Conservation (phyloP, 1,139 yeast species). For the Eremothecium sinecaudum region DNA sequence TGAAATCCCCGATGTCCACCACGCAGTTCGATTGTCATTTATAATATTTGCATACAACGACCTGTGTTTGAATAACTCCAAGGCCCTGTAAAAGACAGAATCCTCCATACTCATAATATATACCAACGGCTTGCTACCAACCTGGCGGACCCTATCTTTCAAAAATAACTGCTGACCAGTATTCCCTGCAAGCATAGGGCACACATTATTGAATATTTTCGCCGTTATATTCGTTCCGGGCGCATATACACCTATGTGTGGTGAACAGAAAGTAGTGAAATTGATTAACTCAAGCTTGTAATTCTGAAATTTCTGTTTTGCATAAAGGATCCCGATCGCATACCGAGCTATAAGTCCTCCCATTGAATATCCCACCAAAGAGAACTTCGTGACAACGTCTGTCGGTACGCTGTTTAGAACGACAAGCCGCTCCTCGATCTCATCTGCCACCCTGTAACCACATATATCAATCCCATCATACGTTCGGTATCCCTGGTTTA, state of each 20-base stretch:
- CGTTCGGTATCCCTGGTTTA: slow-evolving; percentile 57
- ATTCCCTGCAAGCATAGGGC: slow-evolving; percentile 55
- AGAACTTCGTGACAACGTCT: slow-evolving; percentile 42
- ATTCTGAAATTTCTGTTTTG: slow-evolving; percentile 41
- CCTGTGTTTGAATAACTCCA: slow-evolving; percentile 42
- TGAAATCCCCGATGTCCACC: slow-evolving; percentile 73
- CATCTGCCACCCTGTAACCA: slow-evolving; percentile 66
- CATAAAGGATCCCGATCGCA: slow-evolving; percentile 60
- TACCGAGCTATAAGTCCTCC: slow-evolving; percentile 76
- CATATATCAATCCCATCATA: slow-evolving; percentile 83
- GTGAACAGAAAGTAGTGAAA: slow-evolving; percentile 69
- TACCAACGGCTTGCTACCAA: slow-evolving; percentile 41
- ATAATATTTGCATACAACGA: slow-evolving; percentile 64
- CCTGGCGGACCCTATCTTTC: slow-evolving; percentile 34
- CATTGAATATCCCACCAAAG: slow-evolving; percentile 70
- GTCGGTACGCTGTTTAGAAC: slow-evolving; percentile 10
- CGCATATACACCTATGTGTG: slow-evolving; percentile 70
- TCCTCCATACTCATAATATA: slow-evolving; percentile 54
- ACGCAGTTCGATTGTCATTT: slow-evolving; percentile 70
- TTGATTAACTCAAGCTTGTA: slow-evolving; percentile 40
- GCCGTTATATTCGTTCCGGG: slow-evolving; percentile 45
- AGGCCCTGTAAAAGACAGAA: slow-evolving; percentile 51
- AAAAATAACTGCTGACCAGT: slow-evolving; percentile 68
- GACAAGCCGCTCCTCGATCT: slow-evolving; percentile 43
- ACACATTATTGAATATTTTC: slow-evolving; percentile 47